A percentile compares a stretch with the other conserved stretches of the same genome.
Evolutionary conservation across 805 yeast species (phyloP).

Genomic region (Candida argentea): DNA sequence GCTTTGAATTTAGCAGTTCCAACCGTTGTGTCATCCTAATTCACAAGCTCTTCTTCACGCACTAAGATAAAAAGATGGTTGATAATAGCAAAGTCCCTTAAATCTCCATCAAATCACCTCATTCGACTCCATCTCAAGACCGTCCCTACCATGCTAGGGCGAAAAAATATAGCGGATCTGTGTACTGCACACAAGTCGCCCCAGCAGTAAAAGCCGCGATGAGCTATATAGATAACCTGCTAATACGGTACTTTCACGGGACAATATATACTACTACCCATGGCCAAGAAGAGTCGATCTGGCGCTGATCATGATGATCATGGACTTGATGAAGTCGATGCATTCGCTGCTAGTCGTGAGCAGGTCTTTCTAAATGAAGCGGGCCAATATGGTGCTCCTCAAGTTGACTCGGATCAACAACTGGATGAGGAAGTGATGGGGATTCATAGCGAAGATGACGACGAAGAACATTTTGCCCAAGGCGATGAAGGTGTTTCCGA

Average conservation of each 20-base stretch:
- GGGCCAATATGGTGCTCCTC: constrained; percentile 26
- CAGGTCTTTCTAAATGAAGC: constrained; percentile 48
- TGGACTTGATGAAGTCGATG: constrained; percentile 60
- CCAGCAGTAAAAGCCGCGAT: not conserved
- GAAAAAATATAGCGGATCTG: too few species aligned
- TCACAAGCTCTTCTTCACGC: too few species aligned
- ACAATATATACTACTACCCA: constrained; percentile 2
- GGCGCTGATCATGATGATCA: constrained; percentile 10
- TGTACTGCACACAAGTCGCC: too few species aligned
- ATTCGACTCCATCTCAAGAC: constrained; percentile 1
- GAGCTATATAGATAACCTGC: not conserved
- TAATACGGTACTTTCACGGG: too few species aligned
- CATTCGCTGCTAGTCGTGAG: constrained; percentile 52
- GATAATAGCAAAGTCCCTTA: too few species aligned
- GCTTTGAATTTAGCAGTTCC: constrained; percentile 29
- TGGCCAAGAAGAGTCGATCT: constrained; percentile 12
- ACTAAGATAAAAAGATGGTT: not conserved
- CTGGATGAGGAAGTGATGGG: constrained; percentile 51
- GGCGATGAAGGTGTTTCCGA: constrained; percentile 36
- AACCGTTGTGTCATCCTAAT: constrained; percentile 36
- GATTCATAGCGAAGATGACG: constrained; percentile 31
- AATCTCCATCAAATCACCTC: too few species aligned
- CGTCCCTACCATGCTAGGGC: too few species aligned
- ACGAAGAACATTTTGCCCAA: constrained; percentile 37
- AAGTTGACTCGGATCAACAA: constrained; percentile 18